Evolutionary conservation across 148 eudicot species (phyloP), one percentile per base, ranked within the genome.

Genomic region (Vaccinium myrtillus): DNA sequence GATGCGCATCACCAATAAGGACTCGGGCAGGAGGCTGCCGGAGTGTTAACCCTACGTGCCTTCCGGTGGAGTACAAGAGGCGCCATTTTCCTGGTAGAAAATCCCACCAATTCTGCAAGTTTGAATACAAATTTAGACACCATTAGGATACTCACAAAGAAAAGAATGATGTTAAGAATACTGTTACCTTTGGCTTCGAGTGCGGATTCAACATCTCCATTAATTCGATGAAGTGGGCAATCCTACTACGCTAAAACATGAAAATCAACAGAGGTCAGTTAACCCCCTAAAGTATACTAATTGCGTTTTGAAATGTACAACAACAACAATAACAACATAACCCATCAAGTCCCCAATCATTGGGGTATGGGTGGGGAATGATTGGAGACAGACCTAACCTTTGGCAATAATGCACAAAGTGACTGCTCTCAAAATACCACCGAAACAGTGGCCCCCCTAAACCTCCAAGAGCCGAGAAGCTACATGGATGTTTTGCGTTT

Each of bases 41-140:
- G 19, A 93, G 86, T 78, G 99, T 97, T 50, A 95, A 86, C 36
- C 99, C 99, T 58, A 97, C 91, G 82, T 95, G 98, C 78, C 93
- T 90, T 18, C 98, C 99, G 0, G 98, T 95, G 85, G 91, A 87
- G 84, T 93, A 94, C 56, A 97, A 85, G 3, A 97, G 88, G 67
- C 99, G 98, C 99, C 99, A 97, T 90, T 89, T 95, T 67, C 98
- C 99, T 1, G 96, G 99, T 55, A 97, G 87, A 86, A 93, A 77
- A 65, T 85, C 90, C 55, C 85, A 79, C 98, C 99, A 97, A 77
- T 93, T 90, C 98, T 95, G 95, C 91, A 87, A 9, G 81, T 56
- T 30, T 32, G 75, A 79, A 75, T 0, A 54, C 46, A 54, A 69
- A n/a, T 43, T 43, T 43, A 5, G 46, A 43, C 46, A 4, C 5